Percentiles rank a stretch among this genome's conserved stretches.
phyloP scores from a whole-genome alignment of 345 rosid genomes.

The Salix dunnii region DNA sequence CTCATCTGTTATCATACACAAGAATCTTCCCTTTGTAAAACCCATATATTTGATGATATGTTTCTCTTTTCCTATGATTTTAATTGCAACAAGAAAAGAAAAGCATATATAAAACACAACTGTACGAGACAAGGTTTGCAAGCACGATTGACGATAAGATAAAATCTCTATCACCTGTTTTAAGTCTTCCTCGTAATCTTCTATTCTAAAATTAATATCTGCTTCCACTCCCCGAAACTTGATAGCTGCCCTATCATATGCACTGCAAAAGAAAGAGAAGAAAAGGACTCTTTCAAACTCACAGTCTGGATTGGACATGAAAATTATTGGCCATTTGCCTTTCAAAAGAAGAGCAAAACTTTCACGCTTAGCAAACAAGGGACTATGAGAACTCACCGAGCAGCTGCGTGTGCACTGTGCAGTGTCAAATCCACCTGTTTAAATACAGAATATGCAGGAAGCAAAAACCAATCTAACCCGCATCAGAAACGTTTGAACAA shows the following conservation, averaged over 20 bases:
- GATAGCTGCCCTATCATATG: slow-evolving; percentile 96
- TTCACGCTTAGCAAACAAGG: slow-evolving; percentile 5
- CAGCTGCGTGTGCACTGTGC: slow-evolving; percentile 99
- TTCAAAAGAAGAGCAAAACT: background rate
- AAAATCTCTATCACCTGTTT: slow-evolving; percentile 57
- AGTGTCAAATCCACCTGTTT: slow-evolving; percentile 96
- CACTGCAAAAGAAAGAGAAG: slow-evolving; percentile 40
- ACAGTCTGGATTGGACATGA: background rate
- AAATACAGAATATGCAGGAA: slow-evolving; percentile 3
- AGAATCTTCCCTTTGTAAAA: slow-evolving; percentile 20
- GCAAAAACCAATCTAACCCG: slow-evolving; percentile 11
- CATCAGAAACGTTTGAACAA: slow-evolving; percentile 21
- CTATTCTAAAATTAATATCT: slow-evolving; percentile 80
- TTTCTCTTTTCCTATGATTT: background rate
- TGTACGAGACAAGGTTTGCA: slow-evolving; percentile 32
- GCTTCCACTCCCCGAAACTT: slow-evolving; percentile 94
- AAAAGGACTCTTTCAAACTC: background rate
- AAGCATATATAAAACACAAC: slow-evolving; percentile 11
- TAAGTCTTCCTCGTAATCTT: slow-evolving; percentile 81
- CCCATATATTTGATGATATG: background rate
- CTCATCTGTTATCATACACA: slow-evolving; percentile 58
- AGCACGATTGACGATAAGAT: slow-evolving; percentile 37
- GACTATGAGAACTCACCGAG: slow-evolving; percentile 52
- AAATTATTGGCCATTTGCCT: background rate
- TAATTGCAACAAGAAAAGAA: slow-evolving; percentile 11